phyloP scores from a whole-genome alignment of 2,329 filamentous ascomycete species.

The Verruconis gallopava region DNA sequence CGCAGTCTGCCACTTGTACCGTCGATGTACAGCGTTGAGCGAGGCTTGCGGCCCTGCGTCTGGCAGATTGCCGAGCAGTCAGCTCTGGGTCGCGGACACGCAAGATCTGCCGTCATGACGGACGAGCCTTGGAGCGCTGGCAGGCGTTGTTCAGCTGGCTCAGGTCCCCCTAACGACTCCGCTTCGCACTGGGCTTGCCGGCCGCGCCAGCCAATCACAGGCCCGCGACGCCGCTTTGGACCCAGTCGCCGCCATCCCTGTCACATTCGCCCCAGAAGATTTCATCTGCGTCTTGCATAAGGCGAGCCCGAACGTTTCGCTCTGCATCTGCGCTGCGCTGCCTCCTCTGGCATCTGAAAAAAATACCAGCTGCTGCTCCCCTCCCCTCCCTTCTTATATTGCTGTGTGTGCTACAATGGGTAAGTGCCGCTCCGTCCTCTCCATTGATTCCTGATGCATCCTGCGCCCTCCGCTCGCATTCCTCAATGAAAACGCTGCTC shows the following conservation, averaged over 20 bases:
- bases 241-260: neutral
- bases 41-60: neutral
- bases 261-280: neutral
- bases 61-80: neutral
- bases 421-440: neutral
- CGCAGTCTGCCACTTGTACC: too few species aligned
- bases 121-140: too few species aligned
- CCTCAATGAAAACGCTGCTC: neutral
- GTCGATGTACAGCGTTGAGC: too few species aligned
- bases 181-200: neutral
- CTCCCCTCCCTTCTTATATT: neutral
- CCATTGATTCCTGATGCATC: neutral
- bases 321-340: too few species aligned
- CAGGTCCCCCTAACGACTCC: neutral
- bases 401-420: neutral
- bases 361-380: too few species aligned
- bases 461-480: neutral
- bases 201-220: neutral
- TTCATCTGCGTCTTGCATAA: conserved; percentile 1
- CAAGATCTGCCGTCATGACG: neutral
- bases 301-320: neutral
- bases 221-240: neutral
- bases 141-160: neutral
- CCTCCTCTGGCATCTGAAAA: conserved; percentile 1
- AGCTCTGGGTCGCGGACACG: neutral